Base-by-base conservation (phyloP, 768 basidiomycete genomes). In the Boletus eberwhitei region DNA sequence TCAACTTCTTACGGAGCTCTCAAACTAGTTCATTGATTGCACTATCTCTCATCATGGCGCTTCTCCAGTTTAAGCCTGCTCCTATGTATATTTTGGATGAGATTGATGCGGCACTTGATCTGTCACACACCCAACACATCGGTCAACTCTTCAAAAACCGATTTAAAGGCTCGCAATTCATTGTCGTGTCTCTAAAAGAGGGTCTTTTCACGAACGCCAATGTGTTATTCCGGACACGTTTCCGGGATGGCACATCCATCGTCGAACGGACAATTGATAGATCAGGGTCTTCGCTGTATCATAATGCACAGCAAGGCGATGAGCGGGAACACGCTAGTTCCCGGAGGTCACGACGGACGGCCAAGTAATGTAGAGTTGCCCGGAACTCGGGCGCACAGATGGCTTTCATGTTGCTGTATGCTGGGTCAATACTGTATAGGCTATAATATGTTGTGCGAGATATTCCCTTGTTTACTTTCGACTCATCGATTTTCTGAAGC, bases 31-130 rank as follows among this genome's bases (percentile, higher is more conserved):
- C 97, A 0, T 81, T 99, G 59, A 98, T 99, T 65, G 97, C 97
- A 1, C 82, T 99, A 1, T 98, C 96, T 13, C 80, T 99, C 37
- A 98, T 98, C 76, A 96, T 99, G 94, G 90, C 97, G 0, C 83
- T 99, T 17, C 84, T 98, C n/a, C 94, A 98, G 69, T 98, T 98
- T 81, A 98, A 98, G 67, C 95, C 96, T 8, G 95, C 96, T 16
- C 96, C 94, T 3, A 94, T 98, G 93, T 98, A 98, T 72, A 99
- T 99, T 67, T 82, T 99, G 9, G 97, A 99, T 73, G 97, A 99
- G 73, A 96, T 99, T 59, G 97, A 98, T 71, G 95, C 97, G 0
- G 96, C 96, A 8, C 81, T 98, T 26, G 97, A 99, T 73, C 76
- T 98, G 13, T 95, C 93, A 29, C 93, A 96, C 62, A 96, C 93